Base-by-base conservation (phyloP, 176 grass and related monocot species). In the Tuctoria greenei region DNA sequence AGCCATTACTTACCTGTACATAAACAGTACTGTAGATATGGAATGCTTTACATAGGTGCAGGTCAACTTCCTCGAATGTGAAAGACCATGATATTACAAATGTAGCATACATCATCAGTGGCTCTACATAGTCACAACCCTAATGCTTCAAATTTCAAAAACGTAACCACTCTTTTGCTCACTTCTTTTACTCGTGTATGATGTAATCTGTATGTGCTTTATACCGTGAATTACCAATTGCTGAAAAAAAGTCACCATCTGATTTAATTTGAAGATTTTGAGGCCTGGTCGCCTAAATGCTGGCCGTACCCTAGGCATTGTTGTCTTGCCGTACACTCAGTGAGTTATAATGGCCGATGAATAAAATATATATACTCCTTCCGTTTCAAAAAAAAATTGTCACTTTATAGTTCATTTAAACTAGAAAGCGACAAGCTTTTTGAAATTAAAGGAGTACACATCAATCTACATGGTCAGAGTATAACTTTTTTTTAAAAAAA, bases 1-100 rank as follows among this genome's bases (percentile, higher is more conserved):
- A 55, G 52, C 40, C 44, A 27, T 2, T 67, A 61, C 80, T 73
- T 47, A 79, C 68, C 4, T 80, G 81, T 88, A 88, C 4, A 88
- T 88, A 58, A 3, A 24, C 21, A 74, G 14, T 6, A 73, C 42
- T 40, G 20, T 86, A 86, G 80, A 26, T 82, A 52, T 73, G 61
- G 4, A 21, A 60, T 67, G 68, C 8, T 58, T 77, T 5, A 57
- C 39, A 21, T 77, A 37, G 39, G 34, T 40, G 44, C 40, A 77
- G 27, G 59, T 45, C 46, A 57, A 59, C 79, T 82, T 87, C 74
- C 79, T 15, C 4, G 18, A 68, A 72, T 25, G 49, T 35, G 79
- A 79, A 77, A 72, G 79, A 47, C 18, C 23, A 72, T 69, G 7
- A 47, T 52, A 10, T 56, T 71, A 52, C 8, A 54, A 24, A 54